These are phyloP conservation scores for Parafenestella ontariensis DNA, from an alignment of 2,329 filamentous ascomycete species.

Conservation along the genomic window DNA sequence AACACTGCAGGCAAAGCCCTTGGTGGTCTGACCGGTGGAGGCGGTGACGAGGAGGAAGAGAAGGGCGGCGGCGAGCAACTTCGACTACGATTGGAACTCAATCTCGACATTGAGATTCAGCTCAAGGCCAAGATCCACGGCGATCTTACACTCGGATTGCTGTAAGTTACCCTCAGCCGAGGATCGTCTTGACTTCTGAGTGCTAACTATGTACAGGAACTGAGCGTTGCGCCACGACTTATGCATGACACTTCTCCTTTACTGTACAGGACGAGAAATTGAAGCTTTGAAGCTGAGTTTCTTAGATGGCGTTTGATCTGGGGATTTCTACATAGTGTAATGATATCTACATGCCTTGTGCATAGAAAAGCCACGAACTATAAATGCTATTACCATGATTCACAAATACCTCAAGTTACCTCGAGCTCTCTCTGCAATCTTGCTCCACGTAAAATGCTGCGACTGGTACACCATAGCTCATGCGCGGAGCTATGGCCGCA, in stretches of 20 bases:
- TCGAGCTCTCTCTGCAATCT: too few relatives aligned
- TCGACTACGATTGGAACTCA: constrained; percentile 64
- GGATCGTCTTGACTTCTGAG: neutral
- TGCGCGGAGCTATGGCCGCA: constrained; percentile 17
- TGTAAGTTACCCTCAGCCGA: constrained; percentile 48
- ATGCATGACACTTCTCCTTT: constrained; percentile 24
- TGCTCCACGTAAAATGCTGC: neutral
- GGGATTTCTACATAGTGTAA: constrained; percentile 30
- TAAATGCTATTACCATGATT: neutral
- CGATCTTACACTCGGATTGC: constrained; percentile 65
- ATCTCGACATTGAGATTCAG: constrained; percentile 68
- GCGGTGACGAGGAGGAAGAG: constrained; percentile 45
- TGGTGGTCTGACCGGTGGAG: constrained; percentile 56
- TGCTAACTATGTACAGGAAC: constrained; percentile 39
- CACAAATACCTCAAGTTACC: neutral
- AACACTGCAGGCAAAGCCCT: constrained; percentile 53
- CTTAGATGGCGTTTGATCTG: constrained; percentile 34
- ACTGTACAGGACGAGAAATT: constrained; percentile 20
- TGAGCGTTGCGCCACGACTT: constrained; percentile 24
- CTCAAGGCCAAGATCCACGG: constrained; percentile 71
- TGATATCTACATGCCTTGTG: constrained; percentile 24
- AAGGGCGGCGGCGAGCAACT: constrained; percentile 57
- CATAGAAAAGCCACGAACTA: constrained; percentile 21
- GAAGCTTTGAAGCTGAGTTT: constrained; percentile 9
- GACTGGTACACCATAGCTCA: neutral